Conservation (phyloP, 371 early-diverging fungal genomes). For the Mucor indicus region DNA sequence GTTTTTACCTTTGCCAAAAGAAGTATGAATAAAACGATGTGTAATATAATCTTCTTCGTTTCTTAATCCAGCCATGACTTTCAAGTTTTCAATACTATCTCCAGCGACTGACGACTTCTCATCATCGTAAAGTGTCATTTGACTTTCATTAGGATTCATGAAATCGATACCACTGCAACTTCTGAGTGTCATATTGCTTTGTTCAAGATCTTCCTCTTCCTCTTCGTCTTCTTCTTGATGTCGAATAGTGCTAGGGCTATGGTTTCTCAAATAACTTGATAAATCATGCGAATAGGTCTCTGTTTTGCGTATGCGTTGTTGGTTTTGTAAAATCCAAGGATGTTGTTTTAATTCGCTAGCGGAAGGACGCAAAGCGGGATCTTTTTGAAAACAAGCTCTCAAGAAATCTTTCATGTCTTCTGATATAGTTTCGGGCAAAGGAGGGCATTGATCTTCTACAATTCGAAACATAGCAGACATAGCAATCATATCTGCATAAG, state of each 20-base stretch:
- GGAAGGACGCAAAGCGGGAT: slow-evolving; percentile 66
- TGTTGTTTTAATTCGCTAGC: slow-evolving; percentile 71
- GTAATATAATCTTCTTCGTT: slow-evolving; percentile 24
- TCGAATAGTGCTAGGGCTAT: slow-evolving; percentile 55
- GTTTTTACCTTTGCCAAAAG: slow-evolving; percentile 40
- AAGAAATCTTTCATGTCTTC: slow-evolving; percentile 75
- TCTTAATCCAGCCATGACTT: slow-evolving; percentile 3
- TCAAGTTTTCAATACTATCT: slow-evolving; percentile 21
- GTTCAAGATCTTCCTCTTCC: background rate
- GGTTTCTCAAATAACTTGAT: slow-evolving; percentile 8
- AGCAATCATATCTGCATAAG: slow-evolving; percentile 74
- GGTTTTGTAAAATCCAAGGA: slow-evolving; percentile 65
- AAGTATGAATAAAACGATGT: slow-evolving; percentile 39
- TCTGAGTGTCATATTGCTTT: slow-evolving; percentile 10
- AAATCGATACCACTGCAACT: background rate
- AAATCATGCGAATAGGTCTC: slow-evolving; percentile 14
- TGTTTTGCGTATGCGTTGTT: slow-evolving; percentile 55
- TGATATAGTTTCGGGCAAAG: slow-evolving; percentile 77
- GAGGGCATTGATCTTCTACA: slow-evolving; percentile 83
- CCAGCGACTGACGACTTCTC: too few relatives aligned
- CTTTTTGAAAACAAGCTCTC: slow-evolving; percentile 77
- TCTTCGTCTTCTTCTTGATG: slow-evolving; percentile 35
- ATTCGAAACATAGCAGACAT: slow-evolving; percentile 89
- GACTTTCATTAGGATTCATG: slow-evolving; percentile 9
- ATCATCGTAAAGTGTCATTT: slow-evolving; percentile 11